Conservation (phyloP, 1,139 yeast genomes). For the Suhomyces bribrorum region DNA sequence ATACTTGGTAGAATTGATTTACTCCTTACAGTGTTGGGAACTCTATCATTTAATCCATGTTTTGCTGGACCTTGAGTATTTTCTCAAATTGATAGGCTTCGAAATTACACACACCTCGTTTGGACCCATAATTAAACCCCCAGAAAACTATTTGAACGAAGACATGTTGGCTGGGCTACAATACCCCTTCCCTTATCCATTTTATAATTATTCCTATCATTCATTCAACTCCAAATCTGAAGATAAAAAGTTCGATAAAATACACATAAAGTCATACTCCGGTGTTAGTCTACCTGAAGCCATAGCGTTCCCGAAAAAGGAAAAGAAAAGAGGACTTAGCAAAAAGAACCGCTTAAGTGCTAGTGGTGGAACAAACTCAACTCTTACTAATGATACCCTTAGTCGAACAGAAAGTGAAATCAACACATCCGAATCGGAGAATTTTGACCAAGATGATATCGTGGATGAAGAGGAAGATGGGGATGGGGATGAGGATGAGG, state of each 20-base stretch:
- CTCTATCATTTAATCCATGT: slow-evolving; percentile 41
- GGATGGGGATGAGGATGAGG: slow-evolving; percentile 4
- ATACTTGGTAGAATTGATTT: slow-evolving; percentile 41
- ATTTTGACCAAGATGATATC: slow-evolving; percentile 13
- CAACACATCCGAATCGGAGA: slow-evolving; percentile 8
- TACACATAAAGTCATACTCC: slow-evolving; percentile 38
- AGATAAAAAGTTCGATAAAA: slow-evolving; percentile 27
- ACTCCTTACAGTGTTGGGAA: slow-evolving; percentile 48
- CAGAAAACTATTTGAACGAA: slow-evolving; percentile 37
- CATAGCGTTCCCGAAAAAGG: slow-evolving; percentile 3
- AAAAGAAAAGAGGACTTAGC: slow-evolving; percentile 3
- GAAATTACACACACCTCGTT: slow-evolving; percentile 40
- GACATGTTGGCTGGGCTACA: slow-evolving; percentile 45
- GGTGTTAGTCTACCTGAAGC: slow-evolving; percentile 33
- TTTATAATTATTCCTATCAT: slow-evolving; percentile 49
- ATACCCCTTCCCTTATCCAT: slow-evolving; percentile 51
- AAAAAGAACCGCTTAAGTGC: neutral
- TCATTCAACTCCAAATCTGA: slow-evolving; percentile 33
- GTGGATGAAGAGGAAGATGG: slow-evolving; percentile 4
- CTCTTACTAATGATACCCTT: neutral
- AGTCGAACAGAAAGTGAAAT: slow-evolving; percentile 8
- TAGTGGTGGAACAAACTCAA: slow-evolving; percentile 6
- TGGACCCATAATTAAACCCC: slow-evolving; percentile 46
- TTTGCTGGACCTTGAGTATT: slow-evolving; percentile 36
- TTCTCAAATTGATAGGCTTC: slow-evolving; percentile 37